Conservation (phyloP, 2,329 filamentous ascomycete genomes). For the Furcasterigmium sp. region DNA sequence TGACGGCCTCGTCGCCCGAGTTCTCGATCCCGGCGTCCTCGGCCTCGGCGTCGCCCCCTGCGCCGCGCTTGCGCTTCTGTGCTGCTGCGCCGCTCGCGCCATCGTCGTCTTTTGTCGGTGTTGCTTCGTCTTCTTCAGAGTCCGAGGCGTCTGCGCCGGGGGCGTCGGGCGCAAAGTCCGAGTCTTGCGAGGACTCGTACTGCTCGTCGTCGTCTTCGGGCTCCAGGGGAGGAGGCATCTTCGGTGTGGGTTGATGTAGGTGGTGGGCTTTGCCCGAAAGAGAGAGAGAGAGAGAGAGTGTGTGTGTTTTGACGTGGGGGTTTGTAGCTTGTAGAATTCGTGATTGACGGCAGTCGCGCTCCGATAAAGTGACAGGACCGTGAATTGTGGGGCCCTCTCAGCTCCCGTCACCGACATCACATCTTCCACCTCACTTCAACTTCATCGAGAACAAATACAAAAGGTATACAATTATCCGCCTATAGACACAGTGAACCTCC, state of each 20-base stretch:
- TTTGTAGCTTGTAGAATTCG: no score
- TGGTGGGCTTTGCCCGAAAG: not conserved
- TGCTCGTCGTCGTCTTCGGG: constrained; percentile 44
- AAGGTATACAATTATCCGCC: no score
- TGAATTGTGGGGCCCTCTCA: no score
- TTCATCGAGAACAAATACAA: no score
- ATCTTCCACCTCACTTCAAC: no score
- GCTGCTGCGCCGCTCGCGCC: constrained; percentile 11
- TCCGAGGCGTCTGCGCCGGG: constrained; percentile 43
- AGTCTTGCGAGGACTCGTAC: constrained; percentile 68
- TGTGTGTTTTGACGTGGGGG: no score
- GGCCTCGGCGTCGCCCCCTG: constrained; percentile 19
- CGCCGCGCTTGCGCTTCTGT: constrained; percentile 26
- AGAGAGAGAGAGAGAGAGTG: not conserved
- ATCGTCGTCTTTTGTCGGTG: constrained; percentile 13
- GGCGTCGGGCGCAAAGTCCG: constrained; percentile 63
- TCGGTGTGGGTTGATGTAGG: constrained; percentile 8
- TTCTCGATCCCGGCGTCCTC: constrained; percentile 54
- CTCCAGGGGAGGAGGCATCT: constrained; percentile 36
- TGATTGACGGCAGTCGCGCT: no score
- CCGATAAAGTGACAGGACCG: no score
- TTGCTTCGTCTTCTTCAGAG: constrained; percentile 36
- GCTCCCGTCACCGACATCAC: no score
- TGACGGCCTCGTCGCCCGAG: constrained; percentile 68
- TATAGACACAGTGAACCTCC: no score